Evolutionary conservation across 2,329 filamentous ascomycete genomes (phyloP).

Genomic region (Penicillium sp.): DNA sequence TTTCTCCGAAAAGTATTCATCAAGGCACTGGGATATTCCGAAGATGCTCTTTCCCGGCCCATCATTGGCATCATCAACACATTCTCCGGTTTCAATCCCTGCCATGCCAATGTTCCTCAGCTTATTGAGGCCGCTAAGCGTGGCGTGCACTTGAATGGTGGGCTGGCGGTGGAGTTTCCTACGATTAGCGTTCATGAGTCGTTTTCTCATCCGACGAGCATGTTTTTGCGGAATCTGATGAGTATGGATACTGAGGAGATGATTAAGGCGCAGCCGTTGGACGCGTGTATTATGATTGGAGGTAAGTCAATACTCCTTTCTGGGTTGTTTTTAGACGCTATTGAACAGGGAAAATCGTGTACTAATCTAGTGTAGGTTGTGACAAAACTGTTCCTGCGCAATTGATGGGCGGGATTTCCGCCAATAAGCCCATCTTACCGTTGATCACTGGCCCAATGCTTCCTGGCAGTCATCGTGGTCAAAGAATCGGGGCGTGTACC

Average conservation of each 20-base stretch:
- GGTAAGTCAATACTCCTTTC: conserved; percentile 42
- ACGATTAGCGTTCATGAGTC: conserved; percentile 72
- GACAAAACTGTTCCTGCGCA: conserved; percentile 75
- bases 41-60: conserved; percentile 68
- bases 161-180: conserved; percentile 70
- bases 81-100: conserved; percentile 71
- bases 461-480: conserved; percentile 66
- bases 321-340: not conserved
- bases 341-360: not conserved
- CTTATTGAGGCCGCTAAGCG: conserved; percentile 70
- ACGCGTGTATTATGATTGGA: conserved; percentile 68
- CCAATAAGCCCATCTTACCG: conserved; percentile 70
- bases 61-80: conserved; percentile 77
- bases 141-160: conserved; percentile 67
- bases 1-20: conserved; percentile 77
- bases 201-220: conserved; percentile 70
- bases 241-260: conserved; percentile 81
- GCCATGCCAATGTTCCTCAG: conserved; percentile 71
- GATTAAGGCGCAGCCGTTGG: conserved; percentile 70
- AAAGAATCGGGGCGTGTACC: conserved; percentile 70
- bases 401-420: conserved; percentile 73
- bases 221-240: conserved; percentile 75
- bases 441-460: conserved; percentile 75
- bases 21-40: conserved; percentile 72
- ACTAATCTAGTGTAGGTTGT: conserved; percentile 54